Base-by-base conservation (phyloP, 2,329 filamentous ascomycete species). In the Fusarium stilboides region DNA sequence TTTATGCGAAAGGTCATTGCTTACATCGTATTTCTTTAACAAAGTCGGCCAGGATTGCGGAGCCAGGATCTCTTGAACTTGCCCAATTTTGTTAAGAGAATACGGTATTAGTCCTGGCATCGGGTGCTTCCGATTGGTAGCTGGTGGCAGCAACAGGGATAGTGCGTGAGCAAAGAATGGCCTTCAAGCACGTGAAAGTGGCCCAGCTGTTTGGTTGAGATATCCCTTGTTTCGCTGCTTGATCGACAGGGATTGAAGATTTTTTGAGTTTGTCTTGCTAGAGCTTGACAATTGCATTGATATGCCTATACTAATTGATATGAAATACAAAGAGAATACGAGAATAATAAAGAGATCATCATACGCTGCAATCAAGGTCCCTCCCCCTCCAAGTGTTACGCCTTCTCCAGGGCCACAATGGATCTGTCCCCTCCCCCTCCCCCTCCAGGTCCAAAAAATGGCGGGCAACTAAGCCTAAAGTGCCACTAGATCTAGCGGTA, bases 141-240 rank as follows among this genome's bases (percentile, higher is more conserved):
- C 37, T 42, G 20, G 36, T 33, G 5, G 28, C 2, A 31, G 15
- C 12, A 46, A 28, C 36, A 43, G 26, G 62, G 59, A 14, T 66
- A 49, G 44, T 44, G 26, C 8, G 31, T n/a, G 26, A 43, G 40
- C 28, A 34, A 53, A 52, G 14, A 51, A 56, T 42, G 49, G 26
- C 52, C 57, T 57, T 65, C 34, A 55, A 62, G 67, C 71, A 74
- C 65, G 71, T 74, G 71, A 74, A 74, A 68, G 44, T 70, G 71
- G 71, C 71, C 71, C 68, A 70, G 40, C 53, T 51, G 57, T 61
- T 58, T 73, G 68, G 71, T 71, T 68, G 62, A 71, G 53, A 71
- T 57, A 22, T 31, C 42, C 59, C 59, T 28, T 55, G 37, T 45
- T 39, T 51, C 53, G 39, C 24, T 40, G 24, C 26, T 7, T 40